Evolutionary conservation across 2,329 filamentous ascomycete species (phyloP).

Genomic region (Fusarium falciforme): DNA sequence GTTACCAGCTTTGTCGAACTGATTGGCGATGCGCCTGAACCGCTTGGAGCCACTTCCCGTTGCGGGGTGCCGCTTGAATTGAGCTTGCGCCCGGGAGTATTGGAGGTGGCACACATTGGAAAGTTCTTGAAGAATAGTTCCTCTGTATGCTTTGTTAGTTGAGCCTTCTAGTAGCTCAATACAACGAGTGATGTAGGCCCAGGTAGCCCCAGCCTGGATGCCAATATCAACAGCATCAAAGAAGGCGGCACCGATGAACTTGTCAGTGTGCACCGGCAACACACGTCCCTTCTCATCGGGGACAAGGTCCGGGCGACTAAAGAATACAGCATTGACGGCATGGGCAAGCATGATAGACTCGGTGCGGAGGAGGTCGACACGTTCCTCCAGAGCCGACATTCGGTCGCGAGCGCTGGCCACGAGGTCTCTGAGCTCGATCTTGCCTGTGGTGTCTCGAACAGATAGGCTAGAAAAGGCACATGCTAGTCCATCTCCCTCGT

Average conservation of each 20-base stretch:
- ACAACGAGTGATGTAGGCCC: conserved; percentile 51
- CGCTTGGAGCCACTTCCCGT: conserved; percentile 49
- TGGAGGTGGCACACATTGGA: too few species aligned
- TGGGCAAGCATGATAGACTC: too few species aligned
- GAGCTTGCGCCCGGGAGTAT: conserved; percentile 44
- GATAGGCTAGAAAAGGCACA: background rate
- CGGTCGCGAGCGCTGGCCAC: too few species aligned
- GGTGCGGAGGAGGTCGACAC: too few species aligned
- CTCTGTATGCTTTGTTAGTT: too few species aligned
- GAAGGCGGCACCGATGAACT: conserved; percentile 54
- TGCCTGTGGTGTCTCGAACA: conserved; percentile 10
- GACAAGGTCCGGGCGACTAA: conserved; percentile 55
- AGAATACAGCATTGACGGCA: conserved; percentile 44
- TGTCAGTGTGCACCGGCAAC: conserved; percentile 53
- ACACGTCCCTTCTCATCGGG: conserved; percentile 57
- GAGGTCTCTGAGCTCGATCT: too few species aligned
- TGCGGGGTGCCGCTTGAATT: conserved; percentile 56
- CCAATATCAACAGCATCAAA: conserved; percentile 55
- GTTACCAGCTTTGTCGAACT: conserved; percentile 50
- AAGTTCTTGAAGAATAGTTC: too few species aligned
- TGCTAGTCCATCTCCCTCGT: background rate
- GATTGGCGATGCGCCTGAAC: conserved; percentile 55
- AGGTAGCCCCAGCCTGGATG: conserved; percentile 51
- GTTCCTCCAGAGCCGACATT: too few species aligned
- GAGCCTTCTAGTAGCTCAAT: too few species aligned